Conservation (phyloP, 2,329 filamentous ascomycete genomes). For the Trichoderma sp. region DNA sequence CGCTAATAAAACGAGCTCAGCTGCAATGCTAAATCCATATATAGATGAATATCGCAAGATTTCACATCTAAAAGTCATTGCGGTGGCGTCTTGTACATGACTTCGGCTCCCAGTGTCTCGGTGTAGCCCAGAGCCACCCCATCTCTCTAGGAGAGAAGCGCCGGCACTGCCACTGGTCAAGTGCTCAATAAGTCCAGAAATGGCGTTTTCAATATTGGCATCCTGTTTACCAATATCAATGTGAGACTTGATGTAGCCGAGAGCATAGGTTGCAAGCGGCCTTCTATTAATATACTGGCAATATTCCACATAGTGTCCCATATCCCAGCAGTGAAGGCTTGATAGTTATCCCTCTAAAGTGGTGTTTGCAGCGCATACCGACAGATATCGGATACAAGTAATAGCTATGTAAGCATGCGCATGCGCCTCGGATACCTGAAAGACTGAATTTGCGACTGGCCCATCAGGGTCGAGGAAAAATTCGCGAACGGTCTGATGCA, state of each 20-base stretch:
- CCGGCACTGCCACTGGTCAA: not conserved
- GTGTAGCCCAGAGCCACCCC: not conserved
- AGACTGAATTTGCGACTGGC: not conserved
- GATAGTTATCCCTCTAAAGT: accelerated
- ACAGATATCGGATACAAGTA: not conserved
- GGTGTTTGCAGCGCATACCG: not conserved
- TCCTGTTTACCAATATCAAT: not conserved
- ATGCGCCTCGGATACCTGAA: not conserved
- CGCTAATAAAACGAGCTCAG: not conserved
- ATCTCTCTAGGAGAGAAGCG: not conserved
- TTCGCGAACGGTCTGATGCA: not conserved
- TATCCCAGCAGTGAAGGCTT: not conserved
- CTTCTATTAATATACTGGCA: not conserved
- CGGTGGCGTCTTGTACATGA: accelerated
- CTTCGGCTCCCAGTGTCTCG: accelerated
- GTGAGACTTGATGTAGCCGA: not conserved
- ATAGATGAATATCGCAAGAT: not conserved
- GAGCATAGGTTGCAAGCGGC: not conserved
- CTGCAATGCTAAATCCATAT: not conserved
- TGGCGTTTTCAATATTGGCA: accelerated
- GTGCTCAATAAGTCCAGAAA: accelerated
- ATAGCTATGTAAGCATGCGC: not conserved
- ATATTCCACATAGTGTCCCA: accelerated
- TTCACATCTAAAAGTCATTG: not conserved
- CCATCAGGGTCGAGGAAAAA: not conserved